Base-by-base conservation (phyloP, 257 asterid genomes). In the Solanum verrucosum region DNA sequence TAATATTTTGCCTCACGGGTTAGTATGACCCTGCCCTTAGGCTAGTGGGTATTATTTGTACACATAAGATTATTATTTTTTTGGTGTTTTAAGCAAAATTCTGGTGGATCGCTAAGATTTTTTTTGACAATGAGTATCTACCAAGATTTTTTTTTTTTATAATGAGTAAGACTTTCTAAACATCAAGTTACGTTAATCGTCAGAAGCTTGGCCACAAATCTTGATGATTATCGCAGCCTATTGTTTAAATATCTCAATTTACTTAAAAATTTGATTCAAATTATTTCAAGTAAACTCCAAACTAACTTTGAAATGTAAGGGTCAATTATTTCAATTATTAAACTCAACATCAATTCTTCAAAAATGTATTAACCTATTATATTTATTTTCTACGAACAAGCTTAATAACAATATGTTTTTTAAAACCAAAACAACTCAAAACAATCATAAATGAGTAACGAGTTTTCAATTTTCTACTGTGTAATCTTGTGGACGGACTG, bases 171-270 rank as follows among this genome's bases (percentile, higher is more conserved):
- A 72, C 1, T 71, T 33, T 71, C 0, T 72, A 4, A 34, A 8
- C 2, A 72, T 73, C 3, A 35, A 34, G 3, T 73, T 35, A 73
- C 11, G 0, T 0, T 73, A 3, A 20, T 72, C 4, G 14, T 18
- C 0, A 33, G 0, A 2, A 33, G n/a, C 5, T 15, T 8, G 0
- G 0, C 5, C 13, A 71, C 3, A 18, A 71, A 70, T 70, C 10
- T 70, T 14, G 5, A 33, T 7, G 0, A 16, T 72, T 11, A 8
- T 7, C 13, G 4, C 20, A 7, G 5, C 4, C 0, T 71, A 0
- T 15, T 71, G 3, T 18, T 4, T 72, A 33, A 34, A 72, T 2
- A 18, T 33, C 12, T 33, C 1, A 3, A 18, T 33, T 18, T 15
- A 6, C 78, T 31, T 71, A 7, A 15, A 71, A 71, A 16, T 0